Conservation (phyloP, 352 stramenopile genomes). For the Phytophthora quininea region DNA sequence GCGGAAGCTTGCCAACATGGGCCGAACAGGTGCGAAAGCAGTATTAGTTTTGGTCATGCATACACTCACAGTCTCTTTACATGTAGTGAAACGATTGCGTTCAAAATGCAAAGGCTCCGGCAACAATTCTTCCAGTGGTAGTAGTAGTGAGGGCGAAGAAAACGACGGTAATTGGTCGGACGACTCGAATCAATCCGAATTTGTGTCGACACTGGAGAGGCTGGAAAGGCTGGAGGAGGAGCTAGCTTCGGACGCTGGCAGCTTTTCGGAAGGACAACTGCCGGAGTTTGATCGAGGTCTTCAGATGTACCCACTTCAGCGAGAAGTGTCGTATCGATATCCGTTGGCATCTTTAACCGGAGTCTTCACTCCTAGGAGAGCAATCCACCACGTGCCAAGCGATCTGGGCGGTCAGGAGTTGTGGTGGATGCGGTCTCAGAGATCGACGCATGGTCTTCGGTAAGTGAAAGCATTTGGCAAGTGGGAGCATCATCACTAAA, state of each 20-base stretch:
- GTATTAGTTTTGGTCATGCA: background rate
- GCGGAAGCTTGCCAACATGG: constrained; percentile 50
- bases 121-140: constrained; percentile 19
- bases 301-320: constrained; percentile 14
- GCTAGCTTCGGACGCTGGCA: constrained; percentile 14
- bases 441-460: constrained; percentile 22
- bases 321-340: constrained; percentile 22
- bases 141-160: constrained; percentile 19
- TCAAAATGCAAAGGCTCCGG: background rate
- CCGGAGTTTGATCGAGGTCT: constrained; percentile 2
- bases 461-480: no score
- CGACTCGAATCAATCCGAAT: constrained; percentile 29
- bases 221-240: constrained; percentile 32
- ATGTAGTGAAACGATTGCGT: constrained; percentile 19
- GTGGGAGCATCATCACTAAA: no score
- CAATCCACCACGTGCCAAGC: no score
- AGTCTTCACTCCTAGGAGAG: constrained; percentile 11
- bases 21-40: constrained; percentile 22
- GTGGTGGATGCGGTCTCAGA: constrained; percentile 21
- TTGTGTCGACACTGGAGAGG: constrained; percentile 21
- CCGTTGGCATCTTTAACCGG: constrained; percentile 13
- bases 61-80: background rate
- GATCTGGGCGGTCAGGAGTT: constrained; percentile 11
- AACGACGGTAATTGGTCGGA: constrained; percentile 18
- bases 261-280: constrained; percentile 6